Conservation (phyloP, 2,329 filamentous ascomycete genomes). For the Colletotrichum tropicicola region DNA sequence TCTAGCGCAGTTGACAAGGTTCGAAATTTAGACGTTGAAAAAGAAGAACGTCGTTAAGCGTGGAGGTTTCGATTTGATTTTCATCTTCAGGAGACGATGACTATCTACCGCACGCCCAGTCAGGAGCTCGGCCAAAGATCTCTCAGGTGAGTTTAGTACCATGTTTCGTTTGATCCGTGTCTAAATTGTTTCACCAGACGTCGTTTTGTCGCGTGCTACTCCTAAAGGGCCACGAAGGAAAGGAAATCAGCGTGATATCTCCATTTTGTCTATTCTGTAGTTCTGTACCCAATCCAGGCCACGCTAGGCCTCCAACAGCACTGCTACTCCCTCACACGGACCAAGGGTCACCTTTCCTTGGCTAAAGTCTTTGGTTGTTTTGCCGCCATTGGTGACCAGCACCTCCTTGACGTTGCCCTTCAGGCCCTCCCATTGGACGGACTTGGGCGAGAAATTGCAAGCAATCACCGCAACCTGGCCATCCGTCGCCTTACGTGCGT, state of each 20-base stretch:
- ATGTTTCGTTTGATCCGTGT: too few relatives aligned
- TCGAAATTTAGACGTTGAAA: too few relatives aligned
- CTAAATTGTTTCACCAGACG: too few relatives aligned
- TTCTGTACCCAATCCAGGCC: neutral
- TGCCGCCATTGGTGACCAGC: slow-evolving; percentile 43
- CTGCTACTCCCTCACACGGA: slow-evolving; percentile 46
- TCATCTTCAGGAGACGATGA: too few relatives aligned
- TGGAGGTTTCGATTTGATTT: too few relatives aligned
- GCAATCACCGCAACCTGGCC: slow-evolving; percentile 45
- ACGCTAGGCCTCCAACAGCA: slow-evolving; percentile 38
- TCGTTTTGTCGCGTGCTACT: too few relatives aligned
- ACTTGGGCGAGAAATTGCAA: slow-evolving; percentile 47
- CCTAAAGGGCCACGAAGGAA: too few relatives aligned
- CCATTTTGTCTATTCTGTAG: neutral
- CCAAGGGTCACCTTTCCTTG: slow-evolving; percentile 40
- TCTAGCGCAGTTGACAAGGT: too few relatives aligned
- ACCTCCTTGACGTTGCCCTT: slow-evolving; percentile 41
- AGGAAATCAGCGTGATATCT: neutral
- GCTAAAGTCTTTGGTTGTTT: slow-evolving; percentile 38
- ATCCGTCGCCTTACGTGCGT: slow-evolving; percentile 41
- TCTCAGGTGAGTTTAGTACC: too few relatives aligned
- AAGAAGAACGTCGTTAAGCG: too few relatives aligned
- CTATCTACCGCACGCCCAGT: too few relatives aligned
- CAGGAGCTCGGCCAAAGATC: too few relatives aligned
- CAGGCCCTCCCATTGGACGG: slow-evolving; percentile 40